A percentile compares a stretch with the other conserved stretches of the same genome.
Evolutionary conservation across 768 basidiomycete genomes (phyloP).

Genomic region (Xerocomus spinulosus): DNA sequence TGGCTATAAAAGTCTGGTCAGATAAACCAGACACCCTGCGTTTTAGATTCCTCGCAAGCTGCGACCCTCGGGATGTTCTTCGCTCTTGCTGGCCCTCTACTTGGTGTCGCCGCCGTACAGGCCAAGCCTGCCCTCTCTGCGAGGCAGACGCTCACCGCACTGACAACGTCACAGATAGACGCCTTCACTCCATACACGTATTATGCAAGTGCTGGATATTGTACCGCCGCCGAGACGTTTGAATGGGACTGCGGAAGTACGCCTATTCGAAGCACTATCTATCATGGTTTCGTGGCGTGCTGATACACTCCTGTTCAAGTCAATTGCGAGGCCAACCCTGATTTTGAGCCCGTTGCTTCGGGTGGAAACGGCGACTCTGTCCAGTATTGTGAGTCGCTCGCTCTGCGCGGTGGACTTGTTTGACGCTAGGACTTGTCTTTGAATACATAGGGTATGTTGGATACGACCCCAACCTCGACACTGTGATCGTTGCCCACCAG

Average conservation of each 20-base stretch:
- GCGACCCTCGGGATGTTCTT: slow-evolving; percentile 6
- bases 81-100: slow-evolving; percentile 12
- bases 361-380: slow-evolving; percentile 41
- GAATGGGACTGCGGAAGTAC: slow-evolving; percentile 55
- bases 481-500: slow-evolving; percentile 37
- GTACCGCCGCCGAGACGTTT: slow-evolving; percentile 37
- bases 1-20: background rate
- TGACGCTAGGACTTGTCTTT: background rate
- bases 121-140: slow-evolving; percentile 25
- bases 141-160: slow-evolving; percentile 36
- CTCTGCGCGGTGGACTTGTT: background rate
- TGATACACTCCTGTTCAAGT: slow-evolving; percentile 19
- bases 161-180: slow-evolving; percentile 39
- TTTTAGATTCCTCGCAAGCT: background rate
- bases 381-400: slow-evolving; percentile 38
- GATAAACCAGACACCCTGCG: background rate
- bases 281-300: background rate
- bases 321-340: slow-evolving; percentile 44
- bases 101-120: slow-evolving; percentile 7
- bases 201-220: slow-evolving; percentile 51
- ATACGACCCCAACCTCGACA: slow-evolving; percentile 37
- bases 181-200: slow-evolving; percentile 46
- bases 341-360: slow-evolving; percentile 43
- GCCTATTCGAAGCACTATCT: slow-evolving; percentile 9
- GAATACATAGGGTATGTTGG: slow-evolving; percentile 46